Conservation (phyloP, 2,329 filamentous ascomycete species). For the Ascochyta fabae region DNA sequence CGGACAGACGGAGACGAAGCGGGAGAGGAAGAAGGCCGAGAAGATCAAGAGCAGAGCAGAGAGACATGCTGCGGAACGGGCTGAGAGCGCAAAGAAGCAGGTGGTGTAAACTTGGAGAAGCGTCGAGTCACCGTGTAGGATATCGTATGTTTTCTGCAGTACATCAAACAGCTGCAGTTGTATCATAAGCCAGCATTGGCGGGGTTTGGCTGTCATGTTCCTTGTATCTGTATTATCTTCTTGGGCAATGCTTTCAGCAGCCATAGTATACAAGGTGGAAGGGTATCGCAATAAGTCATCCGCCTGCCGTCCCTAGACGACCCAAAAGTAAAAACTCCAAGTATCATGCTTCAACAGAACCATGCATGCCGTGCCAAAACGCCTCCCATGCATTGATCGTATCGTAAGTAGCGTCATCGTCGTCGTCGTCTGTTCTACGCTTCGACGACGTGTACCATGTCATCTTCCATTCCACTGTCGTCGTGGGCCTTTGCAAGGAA, state of each 20-base stretch:
- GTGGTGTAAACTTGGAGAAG: constrained; percentile 17
- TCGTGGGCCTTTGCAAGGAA: constrained; percentile 61
- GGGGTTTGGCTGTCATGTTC: constrained; percentile 8
- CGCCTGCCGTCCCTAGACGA: constrained; percentile 24
- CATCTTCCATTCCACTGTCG: constrained; percentile 42
- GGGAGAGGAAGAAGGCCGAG: constrained; percentile 33
- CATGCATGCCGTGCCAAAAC: constrained; percentile 18
- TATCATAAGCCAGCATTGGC: constrained; percentile 7
- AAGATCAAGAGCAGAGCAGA: constrained; percentile 36
- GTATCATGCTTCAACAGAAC: constrained; percentile 28
- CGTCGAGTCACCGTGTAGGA: constrained; percentile 6
- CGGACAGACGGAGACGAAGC: constrained; percentile 35
- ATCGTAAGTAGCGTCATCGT: constrained; percentile 22
- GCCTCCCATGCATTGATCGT: constrained; percentile 34
- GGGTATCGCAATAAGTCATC: constrained; percentile 42
- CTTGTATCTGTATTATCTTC: constrained; percentile 15
- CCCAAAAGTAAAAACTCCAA: constrained; percentile 41
- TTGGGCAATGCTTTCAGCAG: constrained; percentile 8
- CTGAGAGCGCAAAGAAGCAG: constrained; percentile 33
- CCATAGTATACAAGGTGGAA: constrained; percentile 31
- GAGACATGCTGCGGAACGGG: constrained; percentile 30
- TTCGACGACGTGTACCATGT: constrained; percentile 40
- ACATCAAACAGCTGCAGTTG: neutral
- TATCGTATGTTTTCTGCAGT: constrained; percentile 7
- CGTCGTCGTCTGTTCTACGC: constrained; percentile 24